phyloP scores from a whole-genome alignment of 371 early-diverging fungal genomes.

The Mortierella sp. region DNA sequence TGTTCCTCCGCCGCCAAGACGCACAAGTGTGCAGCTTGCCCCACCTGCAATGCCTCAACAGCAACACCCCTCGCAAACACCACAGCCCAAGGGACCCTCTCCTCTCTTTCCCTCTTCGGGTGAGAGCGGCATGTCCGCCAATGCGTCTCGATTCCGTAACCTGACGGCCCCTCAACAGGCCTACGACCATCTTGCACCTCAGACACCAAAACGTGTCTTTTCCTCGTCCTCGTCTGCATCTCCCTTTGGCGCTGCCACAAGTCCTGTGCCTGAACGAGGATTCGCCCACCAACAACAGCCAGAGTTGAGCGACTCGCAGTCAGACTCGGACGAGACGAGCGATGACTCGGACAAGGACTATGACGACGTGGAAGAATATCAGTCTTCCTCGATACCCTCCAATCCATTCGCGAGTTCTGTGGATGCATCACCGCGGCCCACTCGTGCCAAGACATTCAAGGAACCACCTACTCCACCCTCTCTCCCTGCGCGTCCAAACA shows the following conservation, averaged over 20 bases:
- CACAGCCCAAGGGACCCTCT: constrained; percentile 40
- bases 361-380: constrained; percentile 45
- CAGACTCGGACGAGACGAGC: constrained; percentile 53
- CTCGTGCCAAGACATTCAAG: constrained; percentile 23
- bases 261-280: constrained; percentile 42
- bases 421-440: constrained; percentile 29
- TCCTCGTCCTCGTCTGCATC: constrained; percentile 25
- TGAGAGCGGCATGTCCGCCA: constrained; percentile 43
- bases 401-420: constrained; percentile 41
- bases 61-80: constrained; percentile 6
- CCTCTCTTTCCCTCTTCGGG: constrained; percentile 40
- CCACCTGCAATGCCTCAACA: constrained; percentile 19
- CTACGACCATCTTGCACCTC: constrained; percentile 36
- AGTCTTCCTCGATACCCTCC: constrained; percentile 16
- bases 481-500: constrained; percentile 31
- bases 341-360: constrained; percentile 56
- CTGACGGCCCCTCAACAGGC: constrained; percentile 47
- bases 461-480: constrained; percentile 42
- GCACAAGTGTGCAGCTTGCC: constrained; percentile 47
- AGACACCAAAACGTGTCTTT: constrained; percentile 49
- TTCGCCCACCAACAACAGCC: constrained; percentile 27
- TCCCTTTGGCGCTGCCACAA: constrained; percentile 32
- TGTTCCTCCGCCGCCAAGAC: constrained; percentile 50
- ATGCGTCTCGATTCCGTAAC: constrained; percentile 49
- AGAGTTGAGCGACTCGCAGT: constrained; percentile 52